phyloP scores from a whole-genome alignment of 805 yeast genomes.

The Brettanomyces naardenensis region DNA sequence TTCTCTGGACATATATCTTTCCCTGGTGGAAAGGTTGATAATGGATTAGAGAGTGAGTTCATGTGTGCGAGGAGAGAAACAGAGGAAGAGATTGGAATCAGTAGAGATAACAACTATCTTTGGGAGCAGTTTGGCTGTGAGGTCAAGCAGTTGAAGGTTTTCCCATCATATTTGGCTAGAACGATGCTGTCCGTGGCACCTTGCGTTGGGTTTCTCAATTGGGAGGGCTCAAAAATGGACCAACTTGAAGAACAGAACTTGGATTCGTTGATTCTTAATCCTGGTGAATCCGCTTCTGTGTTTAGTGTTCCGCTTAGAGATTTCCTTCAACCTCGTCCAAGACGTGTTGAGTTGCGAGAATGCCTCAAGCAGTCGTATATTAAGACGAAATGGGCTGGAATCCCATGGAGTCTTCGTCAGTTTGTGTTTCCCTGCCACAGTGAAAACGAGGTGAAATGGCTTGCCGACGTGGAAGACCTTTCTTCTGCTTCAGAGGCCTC shows the following conservation, averaged over 20 bases:
- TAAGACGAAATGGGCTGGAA: conserved; percentile 58
- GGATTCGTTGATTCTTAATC: conserved; percentile 43
- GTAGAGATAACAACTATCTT: conserved; percentile 37
- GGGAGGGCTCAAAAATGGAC: conserved; percentile 23
- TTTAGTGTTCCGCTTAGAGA: conserved; percentile 67
- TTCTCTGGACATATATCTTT: conserved; percentile 89
- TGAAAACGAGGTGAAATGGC: conserved; percentile 53
- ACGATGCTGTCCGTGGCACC: conserved; percentile 83
- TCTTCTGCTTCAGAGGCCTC: conserved; percentile 34
- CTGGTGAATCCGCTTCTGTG: conserved; percentile 68
- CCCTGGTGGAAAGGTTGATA: conserved; percentile 92
- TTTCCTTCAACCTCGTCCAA: conserved; percentile 32
- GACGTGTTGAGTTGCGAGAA: conserved; percentile 21
- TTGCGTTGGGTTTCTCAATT: conserved; percentile 55
- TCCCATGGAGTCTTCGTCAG: conserved; percentile 59
- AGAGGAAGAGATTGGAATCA: conserved; percentile 78
- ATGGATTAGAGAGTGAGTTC: conserved; percentile 55
- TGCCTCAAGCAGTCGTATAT: conserved; percentile 28
- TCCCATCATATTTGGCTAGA: conserved; percentile 79
- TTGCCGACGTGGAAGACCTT: conserved; percentile 49
- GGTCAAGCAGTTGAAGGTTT: conserved; percentile 49
- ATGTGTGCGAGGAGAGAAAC: conserved; percentile 77
- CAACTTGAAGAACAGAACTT: conserved; percentile 23
- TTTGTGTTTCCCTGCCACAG: conserved; percentile 52
- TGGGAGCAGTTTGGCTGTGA: conserved; percentile 40